phyloP scores from a whole-genome alignment of 2,329 filamentous ascomycete genomes.

The Chaetomium sp. region DNA sequence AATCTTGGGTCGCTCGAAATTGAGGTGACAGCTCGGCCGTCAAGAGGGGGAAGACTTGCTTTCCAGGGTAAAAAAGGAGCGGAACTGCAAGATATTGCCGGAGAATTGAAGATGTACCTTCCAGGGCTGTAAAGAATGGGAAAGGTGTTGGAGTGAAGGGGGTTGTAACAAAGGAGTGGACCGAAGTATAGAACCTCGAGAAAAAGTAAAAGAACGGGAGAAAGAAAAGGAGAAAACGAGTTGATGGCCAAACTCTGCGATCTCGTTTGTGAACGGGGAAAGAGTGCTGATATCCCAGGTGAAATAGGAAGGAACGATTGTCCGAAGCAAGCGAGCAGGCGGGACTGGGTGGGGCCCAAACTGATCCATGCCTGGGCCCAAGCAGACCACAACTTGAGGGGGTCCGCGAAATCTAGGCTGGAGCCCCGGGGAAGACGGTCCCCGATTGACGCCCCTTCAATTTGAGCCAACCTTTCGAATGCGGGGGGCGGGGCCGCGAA shows the following conservation, averaged over 20 bases:
- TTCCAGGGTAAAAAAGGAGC: slow-evolving; percentile 17
- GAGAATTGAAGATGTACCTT: background rate
- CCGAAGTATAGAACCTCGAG: slow-evolving; percentile 19
- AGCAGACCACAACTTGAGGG: slow-evolving; percentile 8
- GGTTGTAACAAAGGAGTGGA: slow-evolving; percentile 17
- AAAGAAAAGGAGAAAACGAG: slow-evolving; percentile 12
- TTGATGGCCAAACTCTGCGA: slow-evolving; percentile 16
- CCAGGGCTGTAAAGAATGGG: slow-evolving; percentile 5
- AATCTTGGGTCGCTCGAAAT: slow-evolving; percentile 13
- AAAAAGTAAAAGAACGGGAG: slow-evolving; percentile 6
- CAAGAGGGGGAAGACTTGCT: slow-evolving; percentile 12
- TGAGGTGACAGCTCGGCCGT: slow-evolving; percentile 20
- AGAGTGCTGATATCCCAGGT: background rate
- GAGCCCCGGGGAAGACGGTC: slow-evolving; percentile 17
- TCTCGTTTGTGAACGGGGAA: slow-evolving; percentile 14
- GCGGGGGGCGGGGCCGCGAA: slow-evolving; percentile 4
- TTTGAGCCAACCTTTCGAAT: slow-evolving; percentile 8
- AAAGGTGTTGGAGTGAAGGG: background rate
- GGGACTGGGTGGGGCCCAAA: slow-evolving; percentile 12
- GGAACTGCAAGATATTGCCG: slow-evolving; percentile 12
- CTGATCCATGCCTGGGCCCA: slow-evolving; percentile 11
- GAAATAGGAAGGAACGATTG: slow-evolving; percentile 5
- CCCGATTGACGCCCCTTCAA: slow-evolving; percentile 19
- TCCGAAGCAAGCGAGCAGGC: slow-evolving; percentile 12
- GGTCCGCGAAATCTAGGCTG: slow-evolving; percentile 5